These are phyloP conservation scores for Suillus variegatus DNA, from an alignment of 768 basidiomycete genomes.

Conservation along the genomic window DNA sequence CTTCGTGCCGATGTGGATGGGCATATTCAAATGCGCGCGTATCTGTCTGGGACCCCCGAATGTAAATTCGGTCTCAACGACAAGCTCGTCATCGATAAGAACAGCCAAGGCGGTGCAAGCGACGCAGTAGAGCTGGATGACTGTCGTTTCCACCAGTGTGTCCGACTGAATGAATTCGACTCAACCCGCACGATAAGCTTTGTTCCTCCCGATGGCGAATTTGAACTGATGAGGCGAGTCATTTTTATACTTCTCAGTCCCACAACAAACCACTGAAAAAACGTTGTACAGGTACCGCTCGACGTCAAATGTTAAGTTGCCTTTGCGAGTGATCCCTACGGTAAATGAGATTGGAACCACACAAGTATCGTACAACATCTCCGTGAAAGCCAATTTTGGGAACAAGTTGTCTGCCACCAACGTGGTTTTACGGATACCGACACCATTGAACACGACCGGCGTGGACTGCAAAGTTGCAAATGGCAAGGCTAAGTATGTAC, in stretches of 20 bases:
- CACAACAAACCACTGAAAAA: background rate
- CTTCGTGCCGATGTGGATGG: conserved; percentile 98
- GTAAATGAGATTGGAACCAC: conserved; percentile 92
- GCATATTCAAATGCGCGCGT: conserved; percentile 97
- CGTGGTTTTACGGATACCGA: conserved; percentile 92
- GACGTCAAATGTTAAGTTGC: conserved; percentile 94
- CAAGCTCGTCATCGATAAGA: conserved; percentile 94
- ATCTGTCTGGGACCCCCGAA: conserved; percentile 94
- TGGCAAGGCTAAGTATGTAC: conserved; percentile 97
- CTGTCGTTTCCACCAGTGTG: conserved; percentile 98
- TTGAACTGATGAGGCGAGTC: conserved; percentile 92
- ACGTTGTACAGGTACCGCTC: conserved; percentile 76
- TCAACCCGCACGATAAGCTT: conserved; percentile 93
- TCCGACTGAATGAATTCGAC: conserved; percentile 93
- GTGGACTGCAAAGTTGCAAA: conserved; percentile 90
- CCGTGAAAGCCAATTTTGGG: conserved; percentile 86
- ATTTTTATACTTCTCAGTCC: conserved; percentile 2
- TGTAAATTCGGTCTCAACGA: conserved; percentile 99
- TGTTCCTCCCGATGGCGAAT: conserved; percentile 97
- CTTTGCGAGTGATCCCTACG: conserved; percentile 85
- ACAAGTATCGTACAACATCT: conserved; percentile 87
- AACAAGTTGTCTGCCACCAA: conserved; percentile 92
- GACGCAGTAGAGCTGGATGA: conserved; percentile 96
- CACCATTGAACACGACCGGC: conserved; percentile 90
- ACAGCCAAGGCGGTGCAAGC: conserved; percentile 47